phyloP scores from a whole-genome alignment of 2,329 filamentous ascomycete genomes.

The Teratosphaeria nubilosa region DNA sequence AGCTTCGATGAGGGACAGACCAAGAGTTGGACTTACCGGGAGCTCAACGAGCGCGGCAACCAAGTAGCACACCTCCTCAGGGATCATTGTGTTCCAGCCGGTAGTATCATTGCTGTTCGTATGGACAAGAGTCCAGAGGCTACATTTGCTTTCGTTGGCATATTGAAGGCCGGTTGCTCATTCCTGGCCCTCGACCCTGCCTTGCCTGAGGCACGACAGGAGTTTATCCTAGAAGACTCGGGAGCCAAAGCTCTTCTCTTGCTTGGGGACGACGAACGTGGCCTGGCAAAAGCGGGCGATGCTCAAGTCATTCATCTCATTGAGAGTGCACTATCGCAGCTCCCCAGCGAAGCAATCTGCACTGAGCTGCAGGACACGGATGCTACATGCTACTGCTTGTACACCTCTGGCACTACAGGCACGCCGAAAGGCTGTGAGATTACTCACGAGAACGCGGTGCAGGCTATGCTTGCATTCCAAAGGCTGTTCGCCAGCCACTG shows the following conservation, averaged over 20 bases:
- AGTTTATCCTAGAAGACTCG: constrained; percentile 70
- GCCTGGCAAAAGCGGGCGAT: not conserved
- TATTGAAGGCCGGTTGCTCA: constrained; percentile 70
- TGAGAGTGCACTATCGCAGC: not conserved
- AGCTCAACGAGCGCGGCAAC: constrained; percentile 63
- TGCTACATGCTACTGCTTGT: constrained; percentile 70
- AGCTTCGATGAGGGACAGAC: constrained; percentile 38
- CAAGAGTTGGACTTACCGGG: constrained; percentile 57
- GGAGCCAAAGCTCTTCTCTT: constrained; percentile 41
- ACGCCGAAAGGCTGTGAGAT: constrained; percentile 81
- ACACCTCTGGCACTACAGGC: constrained; percentile 74
- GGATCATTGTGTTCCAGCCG: constrained; percentile 39
- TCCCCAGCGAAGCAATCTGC: not conserved
- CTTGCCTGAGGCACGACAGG: constrained; percentile 61
- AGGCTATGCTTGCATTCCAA: constrained; percentile 81
- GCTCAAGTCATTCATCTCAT: not conserved
- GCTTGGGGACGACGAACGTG: constrained; percentile 13
- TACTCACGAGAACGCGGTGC: constrained; percentile 78
- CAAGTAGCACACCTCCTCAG: constrained; percentile 57
- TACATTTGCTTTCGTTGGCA: constrained; percentile 70
- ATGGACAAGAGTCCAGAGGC: constrained; percentile 81
- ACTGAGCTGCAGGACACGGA: constrained; percentile 25
- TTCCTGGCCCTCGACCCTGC: constrained; percentile 72
- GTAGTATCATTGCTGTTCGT: constrained; percentile 61
- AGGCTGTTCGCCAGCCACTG: constrained; percentile 67